Base-by-base conservation (phyloP, 768 basidiomycete species). In the Mycena galericulata region DNA sequence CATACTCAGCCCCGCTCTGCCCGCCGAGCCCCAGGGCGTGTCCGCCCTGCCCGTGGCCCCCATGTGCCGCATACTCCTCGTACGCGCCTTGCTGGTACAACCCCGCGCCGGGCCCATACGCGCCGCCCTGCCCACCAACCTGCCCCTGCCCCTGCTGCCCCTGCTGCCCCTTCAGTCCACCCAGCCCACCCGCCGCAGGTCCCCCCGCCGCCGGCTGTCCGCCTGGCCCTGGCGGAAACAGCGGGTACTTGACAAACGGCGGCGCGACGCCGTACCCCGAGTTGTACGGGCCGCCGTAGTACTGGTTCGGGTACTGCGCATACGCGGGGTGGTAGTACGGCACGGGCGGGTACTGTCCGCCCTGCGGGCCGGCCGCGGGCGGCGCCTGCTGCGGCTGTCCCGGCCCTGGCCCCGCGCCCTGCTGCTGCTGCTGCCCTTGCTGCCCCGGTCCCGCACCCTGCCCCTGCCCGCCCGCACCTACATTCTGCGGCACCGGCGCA, bases 161-260 rank as follows among this genome's bases (percentile, higher is more conserved):
- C 85, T 84, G 60, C 86, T 83, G 54, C 81, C 84, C 41, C 18
- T 88, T 87, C 73, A 92, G 91, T 75, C 92, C 91, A n/a, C 84
- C 79, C 5, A 86, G 87, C 1, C 8, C 6, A 14, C 34, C 14
- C 34, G 34, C 34, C 34, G 34, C 34, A 6, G 34, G 34, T 14
- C 34, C 34, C 34, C 34, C 34, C 6, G 34, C 14, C 8, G 90
- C 89, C 61, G 89, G 90, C 0, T 90, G 87, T 7, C 87, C 89
- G 18, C 87, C 88, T 18, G 91, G 91, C 0, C 89, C 89, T 24
- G 91, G 90, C 18, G 90, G 90, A 83, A 91, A 93, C 80, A 93
- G 89, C 32, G 91, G 91, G 75, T 93, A 94, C 79, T 94, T 92
- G 76, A 90, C 88, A 75, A 90, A 92, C 4, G 88, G 89, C 73